Percentiles rank a stretch among this genome's conserved stretches.
These are phyloP conservation scores for Gentiana dahurica DNA, from an alignment of 257 asterid genomes.

Conservation along the genomic window DNA sequence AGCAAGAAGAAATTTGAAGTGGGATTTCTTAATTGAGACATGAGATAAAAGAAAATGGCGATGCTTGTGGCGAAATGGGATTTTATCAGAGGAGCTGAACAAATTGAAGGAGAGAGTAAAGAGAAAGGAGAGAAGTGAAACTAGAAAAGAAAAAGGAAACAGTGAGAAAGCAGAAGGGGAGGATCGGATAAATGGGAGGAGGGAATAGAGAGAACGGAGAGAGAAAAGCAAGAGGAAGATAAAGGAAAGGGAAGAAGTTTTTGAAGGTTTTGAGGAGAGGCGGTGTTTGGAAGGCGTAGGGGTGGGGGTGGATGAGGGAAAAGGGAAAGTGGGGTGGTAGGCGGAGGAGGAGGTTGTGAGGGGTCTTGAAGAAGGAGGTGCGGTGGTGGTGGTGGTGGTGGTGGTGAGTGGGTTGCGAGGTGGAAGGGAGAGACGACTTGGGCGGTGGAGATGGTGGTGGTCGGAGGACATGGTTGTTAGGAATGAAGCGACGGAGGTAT, in stretches of 20 bases:
- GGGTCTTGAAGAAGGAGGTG: conserved; percentile 26
- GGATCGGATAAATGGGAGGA: conserved; percentile 71
- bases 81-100: conserved; percentile 14
- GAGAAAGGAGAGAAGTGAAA: conserved; percentile 65
- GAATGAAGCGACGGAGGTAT: not conserved
- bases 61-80: conserved; percentile 23
- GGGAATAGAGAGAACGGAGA: conserved; percentile 84
- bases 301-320: conserved; percentile 60
- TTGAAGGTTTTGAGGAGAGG: conserved; percentile 26
- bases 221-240: conserved; percentile 68
- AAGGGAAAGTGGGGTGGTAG: conserved; percentile 27
- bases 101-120: conserved; percentile 38
- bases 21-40: conserved; percentile 32
- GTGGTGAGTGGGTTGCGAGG: conserved; percentile 5
- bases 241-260: conserved; percentile 27
- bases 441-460: conserved; percentile 20
- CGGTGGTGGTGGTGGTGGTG: conserved; percentile 67
- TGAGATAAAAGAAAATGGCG: conserved; percentile 34
- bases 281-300: conserved; percentile 85
- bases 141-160: conserved; percentile 79
- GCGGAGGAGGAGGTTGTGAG: conserved; percentile 25
- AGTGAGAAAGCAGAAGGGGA: conserved; percentile 75
- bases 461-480: conserved; percentile 34
- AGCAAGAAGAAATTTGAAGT: conserved; percentile 38
- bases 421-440: no score